Percentiles rank a stretch among this genome's conserved stretches.
Evolutionary conservation across 345 rosid species (phyloP).

Genomic region (Anastatica hierochuntica): DNA sequence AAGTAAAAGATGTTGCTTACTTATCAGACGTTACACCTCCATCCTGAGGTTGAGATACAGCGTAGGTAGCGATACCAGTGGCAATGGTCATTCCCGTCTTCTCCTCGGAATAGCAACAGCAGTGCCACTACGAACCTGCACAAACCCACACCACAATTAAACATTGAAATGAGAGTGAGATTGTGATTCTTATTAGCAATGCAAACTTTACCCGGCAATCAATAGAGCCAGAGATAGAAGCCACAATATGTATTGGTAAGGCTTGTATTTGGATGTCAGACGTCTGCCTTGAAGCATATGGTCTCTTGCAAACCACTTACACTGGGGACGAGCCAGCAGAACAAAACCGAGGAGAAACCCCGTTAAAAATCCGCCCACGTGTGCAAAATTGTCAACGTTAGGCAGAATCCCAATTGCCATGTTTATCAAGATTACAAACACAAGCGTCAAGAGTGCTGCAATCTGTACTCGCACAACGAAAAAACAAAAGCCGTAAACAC

Average conservation of each 20-base stretch:
- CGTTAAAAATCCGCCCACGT: conserved; percentile 79
- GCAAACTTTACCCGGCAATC: conserved; percentile 45
- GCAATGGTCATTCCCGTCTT: conserved; percentile 58
- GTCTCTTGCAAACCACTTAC: conserved; percentile 49
- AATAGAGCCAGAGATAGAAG: conserved; percentile 43
- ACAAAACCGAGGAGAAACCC: conserved; percentile 86
- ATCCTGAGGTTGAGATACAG: conserved; percentile 67
- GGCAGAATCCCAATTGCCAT: conserved; percentile 79
- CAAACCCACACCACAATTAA: neutral
- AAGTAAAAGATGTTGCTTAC: neutral
- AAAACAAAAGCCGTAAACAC: too few species aligned
- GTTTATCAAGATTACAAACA: conserved; percentile 59
- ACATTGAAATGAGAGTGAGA: neutral
- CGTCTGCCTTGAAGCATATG: conserved; percentile 37
- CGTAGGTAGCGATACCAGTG: conserved; percentile 82
- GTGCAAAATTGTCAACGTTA: conserved; percentile 83
- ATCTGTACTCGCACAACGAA: conserved; percentile 39
- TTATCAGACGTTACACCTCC: conserved; percentile 43
- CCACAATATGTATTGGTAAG: conserved; percentile 62
- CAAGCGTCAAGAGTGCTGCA: conserved; percentile 72
- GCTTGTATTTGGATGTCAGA: conserved; percentile 54
- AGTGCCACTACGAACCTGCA: conserved; percentile 49
- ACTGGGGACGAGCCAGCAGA: conserved; percentile 79
- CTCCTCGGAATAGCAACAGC: conserved; percentile 61
- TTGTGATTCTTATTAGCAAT: neutral